Evolutionary conservation across 73 alveolate genomes (phyloP).

Genomic region (Vitrella brassicaformis): DNA sequence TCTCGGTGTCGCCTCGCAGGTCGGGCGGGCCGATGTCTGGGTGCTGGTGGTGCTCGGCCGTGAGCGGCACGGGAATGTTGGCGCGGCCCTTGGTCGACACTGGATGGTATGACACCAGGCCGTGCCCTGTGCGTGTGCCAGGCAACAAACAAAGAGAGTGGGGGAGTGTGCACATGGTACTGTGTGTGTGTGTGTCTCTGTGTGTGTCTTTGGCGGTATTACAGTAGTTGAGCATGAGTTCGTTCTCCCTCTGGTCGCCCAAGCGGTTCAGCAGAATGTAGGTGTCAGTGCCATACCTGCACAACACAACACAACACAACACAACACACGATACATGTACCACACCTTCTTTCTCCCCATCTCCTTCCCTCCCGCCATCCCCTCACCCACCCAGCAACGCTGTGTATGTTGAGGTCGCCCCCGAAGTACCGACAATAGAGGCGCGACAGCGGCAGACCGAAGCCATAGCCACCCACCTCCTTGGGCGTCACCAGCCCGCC

Average conservation of each 20-base stretch:
- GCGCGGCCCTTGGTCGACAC: no score
- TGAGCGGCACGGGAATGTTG: no score
- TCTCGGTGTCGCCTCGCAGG: no score
- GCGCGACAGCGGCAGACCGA: constrained; percentile 9
- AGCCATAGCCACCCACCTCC: constrained; percentile 13
- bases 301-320: background rate
- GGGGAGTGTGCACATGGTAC: no score
- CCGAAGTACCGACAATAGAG: constrained; percentile 12
- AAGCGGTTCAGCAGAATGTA: background rate
- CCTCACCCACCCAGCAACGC: background rate
- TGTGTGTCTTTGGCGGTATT: no score
- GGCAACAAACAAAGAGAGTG: no score
- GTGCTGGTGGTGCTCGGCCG: no score
- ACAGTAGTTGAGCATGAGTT: background rate
- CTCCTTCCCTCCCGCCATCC: background rate
- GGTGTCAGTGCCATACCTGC: background rate
- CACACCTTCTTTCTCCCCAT: background rate
- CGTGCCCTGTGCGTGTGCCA: no score
- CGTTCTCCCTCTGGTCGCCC: background rate
- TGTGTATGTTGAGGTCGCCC: constrained; percentile 3
- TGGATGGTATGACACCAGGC: no score
- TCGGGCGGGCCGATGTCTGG: no score
- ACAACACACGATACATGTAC: background rate
- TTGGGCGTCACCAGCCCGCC: no score
- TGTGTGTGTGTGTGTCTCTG: no score